phyloP scores from a whole-genome alignment of 2,329 filamentous ascomycete species.

The Calonectria hawksworthii region DNA sequence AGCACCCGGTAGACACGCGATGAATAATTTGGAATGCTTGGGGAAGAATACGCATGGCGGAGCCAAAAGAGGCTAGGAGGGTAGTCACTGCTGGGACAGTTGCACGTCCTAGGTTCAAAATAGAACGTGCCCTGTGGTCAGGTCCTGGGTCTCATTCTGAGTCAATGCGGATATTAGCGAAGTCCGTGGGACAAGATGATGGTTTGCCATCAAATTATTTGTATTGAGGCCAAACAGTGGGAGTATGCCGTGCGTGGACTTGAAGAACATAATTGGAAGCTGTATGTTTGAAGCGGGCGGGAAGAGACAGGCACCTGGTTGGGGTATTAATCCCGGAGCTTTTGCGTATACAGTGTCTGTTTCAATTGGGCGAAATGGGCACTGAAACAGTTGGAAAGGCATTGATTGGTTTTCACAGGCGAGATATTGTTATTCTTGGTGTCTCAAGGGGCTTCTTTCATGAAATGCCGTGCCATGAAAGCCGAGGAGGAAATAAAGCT shows the following conservation, averaged over 20 bases:
- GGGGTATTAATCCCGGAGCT: neutral
- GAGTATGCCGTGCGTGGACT: no score
- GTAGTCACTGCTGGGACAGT: neutral
- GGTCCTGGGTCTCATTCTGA: neutral
- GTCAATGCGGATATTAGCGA: neutral
- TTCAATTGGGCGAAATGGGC: constrained; percentile 37
- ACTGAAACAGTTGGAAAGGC: constrained; percentile 36
- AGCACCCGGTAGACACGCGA: neutral
- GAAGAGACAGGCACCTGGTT: neutral
- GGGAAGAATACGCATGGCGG: neutral
- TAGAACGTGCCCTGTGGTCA: neutral
- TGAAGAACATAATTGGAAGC: neutral
- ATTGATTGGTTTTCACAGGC: constrained; percentile 41
- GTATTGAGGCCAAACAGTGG: neutral
- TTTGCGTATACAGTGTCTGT: constrained; percentile 23
- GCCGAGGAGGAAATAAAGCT: neutral
- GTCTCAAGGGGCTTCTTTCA: neutral
- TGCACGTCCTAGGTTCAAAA: neutral
- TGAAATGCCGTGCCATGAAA: neutral
- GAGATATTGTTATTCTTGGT: constrained; percentile 19
- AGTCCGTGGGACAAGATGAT: neutral
- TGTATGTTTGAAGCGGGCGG: neutral
- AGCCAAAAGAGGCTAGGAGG: neutral
- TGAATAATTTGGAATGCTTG: neutral
- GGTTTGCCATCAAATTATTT: neutral